Percentiles rank a stretch among this genome's conserved stretches.
These are phyloP conservation scores for Hymenoscyphus infarciens DNA, from an alignment of 2,329 filamentous ascomycete species.

Conservation along the genomic window DNA sequence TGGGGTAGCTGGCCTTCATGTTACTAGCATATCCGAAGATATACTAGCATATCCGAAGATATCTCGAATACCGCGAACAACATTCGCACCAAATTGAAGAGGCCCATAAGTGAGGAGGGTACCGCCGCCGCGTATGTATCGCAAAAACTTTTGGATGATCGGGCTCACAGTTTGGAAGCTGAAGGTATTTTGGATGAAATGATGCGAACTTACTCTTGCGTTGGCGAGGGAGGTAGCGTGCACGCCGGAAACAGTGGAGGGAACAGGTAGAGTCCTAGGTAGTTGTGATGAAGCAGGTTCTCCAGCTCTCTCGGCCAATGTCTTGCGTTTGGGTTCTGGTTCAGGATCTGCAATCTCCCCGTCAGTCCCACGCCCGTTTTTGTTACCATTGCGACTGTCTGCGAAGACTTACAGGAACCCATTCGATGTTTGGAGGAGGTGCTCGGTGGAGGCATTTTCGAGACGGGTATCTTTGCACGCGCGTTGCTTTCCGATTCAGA, in stretches of 20 bases:
- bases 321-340: slow-evolving; percentile 58
- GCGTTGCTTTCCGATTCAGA: slow-evolving; percentile 59
- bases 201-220: background rate
- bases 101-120: background rate
- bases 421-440: slow-evolving; percentile 48
- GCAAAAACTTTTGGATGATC: background rate
- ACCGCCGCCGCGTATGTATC: background rate
- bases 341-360: slow-evolving; percentile 42
- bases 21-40: background rate
- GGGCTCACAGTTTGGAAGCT: background rate
- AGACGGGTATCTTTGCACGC: slow-evolving; percentile 42
- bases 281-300: slow-evolving; percentile 40
- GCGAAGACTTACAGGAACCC: slow-evolving; percentile 14
- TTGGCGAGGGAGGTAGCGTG: background rate
- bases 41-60: background rate
- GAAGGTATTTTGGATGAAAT: background rate
- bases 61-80: background rate
- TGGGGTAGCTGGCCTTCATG: background rate
- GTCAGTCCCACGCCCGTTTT: slow-evolving; percentile 15
- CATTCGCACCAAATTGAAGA: background rate
- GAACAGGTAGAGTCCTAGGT: slow-evolving; percentile 20
- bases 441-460: slow-evolving; percentile 40
- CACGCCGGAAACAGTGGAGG: background rate
- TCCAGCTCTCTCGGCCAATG: slow-evolving; percentile 50
- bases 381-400: slow-evolving; percentile 37